Conservation (phyloP, 169 alveolate species). For the Perkinsus marinus region DNA sequence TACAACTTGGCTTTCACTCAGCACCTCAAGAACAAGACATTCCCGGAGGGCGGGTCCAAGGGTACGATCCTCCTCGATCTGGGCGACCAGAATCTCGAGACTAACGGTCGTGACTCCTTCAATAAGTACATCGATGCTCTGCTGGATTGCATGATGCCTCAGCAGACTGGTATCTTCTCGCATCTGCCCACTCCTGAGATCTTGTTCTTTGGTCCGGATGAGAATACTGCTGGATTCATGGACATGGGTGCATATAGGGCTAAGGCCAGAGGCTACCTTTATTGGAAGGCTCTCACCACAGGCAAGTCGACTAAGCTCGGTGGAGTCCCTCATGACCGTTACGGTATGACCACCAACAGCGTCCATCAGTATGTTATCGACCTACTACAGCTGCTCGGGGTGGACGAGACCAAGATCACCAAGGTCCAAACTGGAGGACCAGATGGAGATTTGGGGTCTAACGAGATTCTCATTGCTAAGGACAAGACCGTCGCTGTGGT, state of each 20-base stretch:
- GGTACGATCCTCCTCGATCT: constrained; percentile 53
- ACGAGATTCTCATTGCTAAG: constrained; percentile 53
- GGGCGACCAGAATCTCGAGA: background rate
- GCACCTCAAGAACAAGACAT: constrained; percentile 55
- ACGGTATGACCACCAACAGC: constrained; percentile 64
- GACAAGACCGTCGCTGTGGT: constrained; percentile 56
- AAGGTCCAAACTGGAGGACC: constrained; percentile 71
- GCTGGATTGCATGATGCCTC: constrained; percentile 30
- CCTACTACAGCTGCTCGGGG: constrained; percentile 32
- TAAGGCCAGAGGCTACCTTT: constrained; percentile 20
- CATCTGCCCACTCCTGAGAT: constrained; percentile 7
- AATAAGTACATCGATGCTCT: constrained; percentile 43
- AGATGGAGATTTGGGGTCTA: constrained; percentile 72
- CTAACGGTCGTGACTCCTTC: constrained; percentile 25
- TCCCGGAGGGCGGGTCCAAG: constrained; percentile 65
- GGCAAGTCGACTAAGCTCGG: constrained; percentile 63
- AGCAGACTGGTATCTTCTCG: constrained; percentile 7
- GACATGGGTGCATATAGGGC: constrained; percentile 68
- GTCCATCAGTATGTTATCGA: constrained; percentile 21
- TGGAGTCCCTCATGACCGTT: constrained; percentile 70
- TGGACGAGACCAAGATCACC: constrained; percentile 49
- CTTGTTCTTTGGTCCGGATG: constrained; percentile 10
- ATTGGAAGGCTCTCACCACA: constrained; percentile 65
- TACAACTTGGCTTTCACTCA: constrained; percentile 58
- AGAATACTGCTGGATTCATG: constrained; percentile 49